phyloP scores from a whole-genome alignment of 2,329 filamentous ascomycete species.

The Aspergillus floridensis region DNA sequence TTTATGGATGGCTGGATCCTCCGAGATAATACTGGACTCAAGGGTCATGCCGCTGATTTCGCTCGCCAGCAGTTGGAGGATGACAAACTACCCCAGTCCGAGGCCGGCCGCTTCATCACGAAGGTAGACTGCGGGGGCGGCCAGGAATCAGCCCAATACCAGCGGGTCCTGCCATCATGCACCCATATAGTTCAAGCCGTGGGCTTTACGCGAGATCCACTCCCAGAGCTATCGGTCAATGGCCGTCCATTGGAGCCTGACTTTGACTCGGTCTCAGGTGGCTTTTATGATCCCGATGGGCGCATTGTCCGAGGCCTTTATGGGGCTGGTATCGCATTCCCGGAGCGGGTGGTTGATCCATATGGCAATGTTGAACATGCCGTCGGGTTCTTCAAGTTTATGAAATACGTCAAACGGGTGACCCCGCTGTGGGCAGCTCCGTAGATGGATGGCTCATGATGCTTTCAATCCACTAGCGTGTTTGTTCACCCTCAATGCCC shows the following conservation, averaged over 20 bases:
- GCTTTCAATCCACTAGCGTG: not conserved
- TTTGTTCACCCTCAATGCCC: not conserved
- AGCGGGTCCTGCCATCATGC: slow-evolving; percentile 48
- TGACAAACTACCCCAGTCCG: slow-evolving; percentile 45
- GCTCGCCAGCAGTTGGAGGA: slow-evolving; percentile 59
- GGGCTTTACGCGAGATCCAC: slow-evolving; percentile 53
- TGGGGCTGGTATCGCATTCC: slow-evolving; percentile 64
- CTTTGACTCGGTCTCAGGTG: slow-evolving; percentile 39
- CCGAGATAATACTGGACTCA: slow-evolving; percentile 64
- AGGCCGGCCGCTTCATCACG: slow-evolving; percentile 48
- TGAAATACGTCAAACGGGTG: slow-evolving; percentile 59
- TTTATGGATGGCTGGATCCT: slow-evolving; percentile 63
- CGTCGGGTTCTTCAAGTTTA: slow-evolving; percentile 65
- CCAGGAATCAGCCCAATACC: slow-evolving; percentile 48
- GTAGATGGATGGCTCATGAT: not conserved
- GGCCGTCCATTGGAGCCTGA: slow-evolving; percentile 25
- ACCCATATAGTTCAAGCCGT: slow-evolving; percentile 59
- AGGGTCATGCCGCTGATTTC: slow-evolving; percentile 60
- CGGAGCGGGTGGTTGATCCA: slow-evolving; percentile 60
- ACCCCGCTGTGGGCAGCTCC: slow-evolving; percentile 48
- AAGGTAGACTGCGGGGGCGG: slow-evolving; percentile 47
- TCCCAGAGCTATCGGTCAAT: slow-evolving; percentile 48
- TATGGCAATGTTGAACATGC: slow-evolving; percentile 60
- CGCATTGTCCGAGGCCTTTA: slow-evolving; percentile 52
- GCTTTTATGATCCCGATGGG: slow-evolving; percentile 48